Percentiles rank a stretch among this genome's conserved stretches.
Evolutionary conservation across 148 eudicot genomes (phyloP).

Genomic region (Rhododendron vialii): DNA sequence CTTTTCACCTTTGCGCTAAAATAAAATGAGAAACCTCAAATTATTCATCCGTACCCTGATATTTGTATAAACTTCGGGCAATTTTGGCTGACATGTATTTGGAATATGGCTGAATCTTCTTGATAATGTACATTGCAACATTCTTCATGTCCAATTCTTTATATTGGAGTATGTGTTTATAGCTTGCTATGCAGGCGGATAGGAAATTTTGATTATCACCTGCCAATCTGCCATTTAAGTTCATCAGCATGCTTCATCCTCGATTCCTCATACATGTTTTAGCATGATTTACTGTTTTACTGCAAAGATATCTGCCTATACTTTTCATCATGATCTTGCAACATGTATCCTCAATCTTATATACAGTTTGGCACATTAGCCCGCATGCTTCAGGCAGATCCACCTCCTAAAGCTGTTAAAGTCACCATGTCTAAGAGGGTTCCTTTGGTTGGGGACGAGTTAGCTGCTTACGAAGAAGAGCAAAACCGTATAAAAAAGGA

Average conservation of each 20-base stretch:
- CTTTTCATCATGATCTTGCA: background rate
- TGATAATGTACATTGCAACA: background rate
- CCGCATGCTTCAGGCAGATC: conserved; percentile 95
- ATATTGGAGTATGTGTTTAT: background rate
- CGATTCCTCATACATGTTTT: background rate
- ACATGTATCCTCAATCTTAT: conserved; percentile 1
- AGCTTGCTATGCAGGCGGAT: background rate
- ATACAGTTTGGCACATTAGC: conserved; percentile 83
- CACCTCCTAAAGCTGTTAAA: conserved; percentile 99
- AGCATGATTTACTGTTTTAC: background rate
- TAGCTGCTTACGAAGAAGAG: conserved; percentile 95
- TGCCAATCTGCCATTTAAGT: background rate
- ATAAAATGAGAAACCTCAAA: background rate
- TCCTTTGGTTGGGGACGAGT: conserved; percentile 93
- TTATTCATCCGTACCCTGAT: background rate
- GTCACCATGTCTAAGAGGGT: conserved; percentile 80
- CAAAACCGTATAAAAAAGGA: conserved; percentile 75
- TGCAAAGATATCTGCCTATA: background rate
- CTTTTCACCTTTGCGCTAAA: background rate
- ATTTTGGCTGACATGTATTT: background rate
- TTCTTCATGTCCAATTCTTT: background rate
- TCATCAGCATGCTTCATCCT: background rate
- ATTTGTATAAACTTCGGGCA: background rate
- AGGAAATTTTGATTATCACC: background rate
- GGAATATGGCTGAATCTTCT: background rate